Base-by-base conservation (phyloP, 345 rosid species). In the Combretum micranthum region DNA sequence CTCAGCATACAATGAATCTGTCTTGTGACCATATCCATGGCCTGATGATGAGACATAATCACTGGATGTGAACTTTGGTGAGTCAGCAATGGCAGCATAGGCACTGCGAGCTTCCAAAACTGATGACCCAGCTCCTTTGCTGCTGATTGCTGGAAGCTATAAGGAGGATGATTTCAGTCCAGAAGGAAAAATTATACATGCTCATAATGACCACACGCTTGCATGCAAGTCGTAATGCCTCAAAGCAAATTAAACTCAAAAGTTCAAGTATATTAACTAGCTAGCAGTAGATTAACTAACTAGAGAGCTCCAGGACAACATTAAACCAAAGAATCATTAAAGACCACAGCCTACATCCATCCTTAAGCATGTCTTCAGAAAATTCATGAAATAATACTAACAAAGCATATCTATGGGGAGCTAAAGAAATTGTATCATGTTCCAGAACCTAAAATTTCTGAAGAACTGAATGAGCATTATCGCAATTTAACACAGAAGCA, bases 31-130 rank as follows among this genome's bases (percentile, higher is more conserved):
- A 83, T 82, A 93, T 56, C 69, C 80, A 63, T 80, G 97, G 54
- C 71, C 74, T 14, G 96, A 73, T 32, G 89, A 73, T 51, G 96
- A 67, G 56, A 83, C 55, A 63, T 85, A 88, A 46, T 82, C 88
- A 55, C 81, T 72, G 56, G 96, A 67, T 53, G 77, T 66, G 79
- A 73, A 88, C 65, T 88, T 92, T 0, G 99, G 96, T 20, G 99
- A 88, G 65, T 85, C 90, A 14, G 83, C 50, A 18, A 80, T 21
- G 59, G 84, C 64, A 26, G 81, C 58, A 71, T 89, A 93, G 64
- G 75, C 78, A 4, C 86, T 74, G 58, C 89, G 94, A 60, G 72
- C 78, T 48, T 87, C 99, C 69, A 89, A 58, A 61, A 75, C 75
- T 17, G 90, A 73, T 49, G 76, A 52, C 61, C 79, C 84, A 55